phyloP scores from a whole-genome alignment of 768 basidiomycete species.

The Lenzites betulinus region DNA sequence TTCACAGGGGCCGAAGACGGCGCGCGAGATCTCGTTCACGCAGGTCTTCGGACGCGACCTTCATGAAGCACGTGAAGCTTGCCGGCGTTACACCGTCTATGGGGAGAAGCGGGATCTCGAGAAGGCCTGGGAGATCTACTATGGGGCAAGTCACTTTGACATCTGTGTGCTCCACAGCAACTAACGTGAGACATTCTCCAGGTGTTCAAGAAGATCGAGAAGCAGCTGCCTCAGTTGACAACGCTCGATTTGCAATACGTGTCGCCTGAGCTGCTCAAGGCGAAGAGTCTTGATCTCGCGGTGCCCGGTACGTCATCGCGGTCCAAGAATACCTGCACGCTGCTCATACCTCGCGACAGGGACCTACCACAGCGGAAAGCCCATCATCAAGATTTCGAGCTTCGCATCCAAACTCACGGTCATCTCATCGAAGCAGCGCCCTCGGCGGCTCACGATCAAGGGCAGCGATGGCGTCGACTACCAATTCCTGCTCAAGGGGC shows the following conservation, averaged over 20 bases:
- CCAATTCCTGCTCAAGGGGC: conserved; percentile 91
- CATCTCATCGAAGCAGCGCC: conserved; percentile 96
- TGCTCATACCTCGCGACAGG: conserved; percentile 44
- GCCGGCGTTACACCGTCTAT: conserved; percentile 80
- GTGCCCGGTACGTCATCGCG: conserved; percentile 70
- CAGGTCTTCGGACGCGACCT: conserved; percentile 94
- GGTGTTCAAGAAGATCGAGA: conserved; percentile 97
- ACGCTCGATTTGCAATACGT: conserved; percentile 96
- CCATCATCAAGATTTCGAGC: conserved; percentile 77
- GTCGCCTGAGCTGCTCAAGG: conserved; percentile 87
- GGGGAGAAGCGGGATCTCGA: conserved; percentile 90
- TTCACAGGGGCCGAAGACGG: conserved; percentile 84
- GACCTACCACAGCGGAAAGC: conserved; percentile 88
- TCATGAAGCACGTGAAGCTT: conserved; percentile 89
- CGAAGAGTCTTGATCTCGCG: conserved; percentile 90
- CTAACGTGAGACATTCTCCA: conserved; percentile 30
- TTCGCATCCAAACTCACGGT: conserved; percentile 91
- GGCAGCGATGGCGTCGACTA: conserved; percentile 95
- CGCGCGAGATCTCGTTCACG: conserved; percentile 91
- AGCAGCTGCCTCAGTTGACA: conserved; percentile 85
- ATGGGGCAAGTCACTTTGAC: conserved; percentile 58
- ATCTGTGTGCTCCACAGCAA: background rate
- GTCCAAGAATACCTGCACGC: background rate
- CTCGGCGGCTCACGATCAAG: conserved; percentile 81
- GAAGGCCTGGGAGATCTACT: conserved; percentile 99